These are phyloP conservation scores for Chalaropsis ovoidea DNA, from an alignment of 2,329 filamentous ascomycete species.

Conservation along the genomic window DNA sequence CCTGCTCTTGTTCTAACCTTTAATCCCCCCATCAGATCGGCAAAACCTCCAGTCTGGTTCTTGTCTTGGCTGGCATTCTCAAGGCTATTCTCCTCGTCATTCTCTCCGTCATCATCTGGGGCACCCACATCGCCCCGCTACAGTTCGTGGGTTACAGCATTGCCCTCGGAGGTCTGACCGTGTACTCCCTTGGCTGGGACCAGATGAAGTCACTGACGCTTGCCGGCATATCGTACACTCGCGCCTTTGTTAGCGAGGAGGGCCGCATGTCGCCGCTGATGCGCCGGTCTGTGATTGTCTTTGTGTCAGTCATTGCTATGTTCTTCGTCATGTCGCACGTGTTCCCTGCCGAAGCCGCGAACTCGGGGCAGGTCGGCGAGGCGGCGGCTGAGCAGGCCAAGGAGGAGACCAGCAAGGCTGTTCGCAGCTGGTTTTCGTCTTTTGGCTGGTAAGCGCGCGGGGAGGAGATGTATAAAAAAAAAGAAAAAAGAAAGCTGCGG, in stretches of 20 bases:
- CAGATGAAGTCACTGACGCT: constrained; percentile 27
- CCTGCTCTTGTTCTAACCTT: not conserved
- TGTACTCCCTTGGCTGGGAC: constrained; percentile 39
- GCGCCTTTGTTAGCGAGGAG: constrained; percentile 27
- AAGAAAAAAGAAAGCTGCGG: not conserved
- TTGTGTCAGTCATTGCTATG: constrained; percentile 26
- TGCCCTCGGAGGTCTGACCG: constrained; percentile 45
- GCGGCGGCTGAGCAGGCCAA: constrained; percentile 19
- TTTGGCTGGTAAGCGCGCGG: constrained; percentile 22
- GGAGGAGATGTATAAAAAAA: not conserved
- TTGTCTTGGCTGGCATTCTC: constrained; percentile 75
- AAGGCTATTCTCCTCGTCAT: constrained; percentile 79
- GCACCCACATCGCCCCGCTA: constrained; percentile 56
- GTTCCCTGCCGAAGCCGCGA: constrained; percentile 17
- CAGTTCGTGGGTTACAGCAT: constrained; percentile 71
- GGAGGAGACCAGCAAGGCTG: constrained; percentile 21
- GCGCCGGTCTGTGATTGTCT: constrained; percentile 27
- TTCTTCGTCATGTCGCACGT: constrained; percentile 27
- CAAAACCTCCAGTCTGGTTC: constrained; percentile 75
- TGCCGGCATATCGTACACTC: constrained; percentile 24
- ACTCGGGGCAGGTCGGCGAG: constrained; percentile 12
- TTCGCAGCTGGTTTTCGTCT: constrained; percentile 24
- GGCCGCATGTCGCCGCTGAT: constrained; percentile 28
- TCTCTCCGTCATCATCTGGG: constrained; percentile 67
- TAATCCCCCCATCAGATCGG: constrained; percentile 53